These are phyloP conservation scores for Trametes versicolor DNA, from an alignment of 1,284 basidiomycete species.

Conservation along the genomic window DNA sequence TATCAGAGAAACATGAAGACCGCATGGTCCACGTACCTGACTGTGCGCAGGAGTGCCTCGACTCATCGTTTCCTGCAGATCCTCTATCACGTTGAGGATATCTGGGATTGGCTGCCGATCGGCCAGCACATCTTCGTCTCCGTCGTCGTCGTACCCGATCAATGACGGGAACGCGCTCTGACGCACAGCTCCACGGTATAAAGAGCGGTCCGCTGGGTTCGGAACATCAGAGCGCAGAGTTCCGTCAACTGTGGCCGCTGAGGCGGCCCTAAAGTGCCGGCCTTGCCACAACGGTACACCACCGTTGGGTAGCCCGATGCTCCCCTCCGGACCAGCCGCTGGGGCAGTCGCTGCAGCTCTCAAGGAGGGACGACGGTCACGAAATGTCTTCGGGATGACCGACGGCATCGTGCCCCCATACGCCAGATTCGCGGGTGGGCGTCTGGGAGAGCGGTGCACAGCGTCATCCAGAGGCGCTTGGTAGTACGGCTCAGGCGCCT, in stretches of 20 bases:
- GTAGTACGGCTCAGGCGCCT: constrained; percentile 16
- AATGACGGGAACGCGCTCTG: neutral
- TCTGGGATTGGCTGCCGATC: constrained; percentile 24
- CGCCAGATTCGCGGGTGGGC: constrained; percentile 15
- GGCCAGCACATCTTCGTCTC: constrained; percentile 1
- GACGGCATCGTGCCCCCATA: constrained; percentile 25
- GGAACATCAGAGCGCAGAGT: neutral
- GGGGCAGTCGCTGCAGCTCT: constrained; percentile 14
- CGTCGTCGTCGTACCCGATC: neutral
- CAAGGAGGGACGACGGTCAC: constrained; percentile 23
- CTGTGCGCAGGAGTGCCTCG: neutral
- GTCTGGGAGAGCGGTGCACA: constrained; percentile 29
- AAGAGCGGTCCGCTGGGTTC: constrained; percentile 4
- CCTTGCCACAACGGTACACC: constrained; percentile 4
- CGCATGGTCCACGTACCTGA: constrained; percentile 21
- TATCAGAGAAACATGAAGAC: neutral
- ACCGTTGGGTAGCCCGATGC: neutral
- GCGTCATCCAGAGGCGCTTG: constrained; percentile 20
- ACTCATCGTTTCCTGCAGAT: constrained; percentile 9
- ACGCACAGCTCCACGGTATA: neutral
- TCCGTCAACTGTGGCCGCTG: constrained; percentile 18
- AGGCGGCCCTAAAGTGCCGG: constrained; percentile 23
- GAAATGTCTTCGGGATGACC: constrained; percentile 12
- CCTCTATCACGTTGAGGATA: constrained; percentile 27
- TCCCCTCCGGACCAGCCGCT: constrained; percentile 8